phyloP scores from a whole-genome alignment of 441 rosid genomes.

The Arabidopsis lyrata region DNA sequence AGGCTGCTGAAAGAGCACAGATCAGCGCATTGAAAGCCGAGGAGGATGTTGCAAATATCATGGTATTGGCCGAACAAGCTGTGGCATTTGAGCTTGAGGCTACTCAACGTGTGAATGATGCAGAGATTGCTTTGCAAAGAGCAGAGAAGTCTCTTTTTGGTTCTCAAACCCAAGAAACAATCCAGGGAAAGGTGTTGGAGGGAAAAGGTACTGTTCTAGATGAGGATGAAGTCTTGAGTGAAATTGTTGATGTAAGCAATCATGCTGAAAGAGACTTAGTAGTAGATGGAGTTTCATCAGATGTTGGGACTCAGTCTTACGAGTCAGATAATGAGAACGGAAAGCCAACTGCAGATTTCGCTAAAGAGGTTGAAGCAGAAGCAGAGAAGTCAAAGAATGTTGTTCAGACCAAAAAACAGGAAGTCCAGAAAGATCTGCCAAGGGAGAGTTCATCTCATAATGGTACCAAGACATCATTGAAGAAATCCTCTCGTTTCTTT shows the following conservation, averaged over 20 bases:
- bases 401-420: slow-evolving; percentile 69
- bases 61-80: slow-evolving; percentile 97
- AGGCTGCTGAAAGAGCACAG: slow-evolving; percentile 72
- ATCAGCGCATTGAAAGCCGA: slow-evolving; percentile 83
- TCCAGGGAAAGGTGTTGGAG: slow-evolving; percentile 52
- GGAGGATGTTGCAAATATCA: slow-evolving; percentile 87
- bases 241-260: slow-evolving; percentile 40
- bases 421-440: slow-evolving; percentile 68
- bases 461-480: slow-evolving; percentile 64
- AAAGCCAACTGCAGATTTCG: slow-evolving; percentile 55
- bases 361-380: slow-evolving; percentile 67
- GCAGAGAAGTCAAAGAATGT: slow-evolving; percentile 66
- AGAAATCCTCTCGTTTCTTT: slow-evolving; percentile 96
- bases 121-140: slow-evolving; percentile 83
- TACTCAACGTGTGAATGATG: slow-evolving; percentile 70
- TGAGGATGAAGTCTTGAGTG: slow-evolving; percentile 57
- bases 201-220: slow-evolving; percentile 47
- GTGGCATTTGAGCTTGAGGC: slow-evolving; percentile 96
- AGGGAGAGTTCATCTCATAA: slow-evolving; percentile 62
- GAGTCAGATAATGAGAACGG: slow-evolving; percentile 70
- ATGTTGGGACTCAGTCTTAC: slow-evolving; percentile 52
- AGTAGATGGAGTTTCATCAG: slow-evolving; percentile 55
- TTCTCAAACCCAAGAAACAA: slow-evolving; percentile 54
- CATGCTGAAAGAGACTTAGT: slow-evolving; percentile 57
- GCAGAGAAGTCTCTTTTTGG: slow-evolving; percentile 69